Evolutionary conservation across 768 basidiomycete genomes (phyloP).

Genomic region (Hygrophorus russula): DNA sequence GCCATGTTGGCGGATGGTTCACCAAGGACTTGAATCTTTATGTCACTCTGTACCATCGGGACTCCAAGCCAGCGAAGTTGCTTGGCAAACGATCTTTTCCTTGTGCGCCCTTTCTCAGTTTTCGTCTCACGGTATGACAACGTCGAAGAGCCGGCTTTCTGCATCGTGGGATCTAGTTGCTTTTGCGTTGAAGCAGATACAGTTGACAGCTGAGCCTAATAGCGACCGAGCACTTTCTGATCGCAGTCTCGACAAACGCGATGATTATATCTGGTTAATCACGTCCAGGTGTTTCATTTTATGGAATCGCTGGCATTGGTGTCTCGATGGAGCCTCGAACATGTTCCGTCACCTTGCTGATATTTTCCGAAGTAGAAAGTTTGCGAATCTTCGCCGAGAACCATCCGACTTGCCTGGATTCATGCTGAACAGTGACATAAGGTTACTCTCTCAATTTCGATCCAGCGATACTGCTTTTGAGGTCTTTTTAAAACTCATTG

Average conservation of each 20-base stretch:
- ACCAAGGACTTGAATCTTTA: conserved; percentile 22
- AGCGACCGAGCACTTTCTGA: conserved; percentile 27
- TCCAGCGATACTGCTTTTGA: conserved; percentile 60
- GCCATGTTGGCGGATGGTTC: conserved; percentile 24
- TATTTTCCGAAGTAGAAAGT: conserved; percentile 69
- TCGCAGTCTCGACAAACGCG: conserved; percentile 39
- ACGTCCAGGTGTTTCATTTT: conserved; percentile 67
- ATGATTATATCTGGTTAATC: conserved; percentile 60
- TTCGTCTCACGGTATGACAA: conserved; percentile 35
- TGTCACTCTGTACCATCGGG: conserved; percentile 18
- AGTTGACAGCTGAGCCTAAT: conserved; percentile 36
- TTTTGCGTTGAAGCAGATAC: conserved; percentile 46
- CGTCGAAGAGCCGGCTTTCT: conserved; percentile 25
- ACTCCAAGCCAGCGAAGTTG: conserved; percentile 44
- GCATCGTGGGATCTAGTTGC: conserved; percentile 59
- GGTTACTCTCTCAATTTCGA: conserved; percentile 37
- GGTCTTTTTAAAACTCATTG: conserved; percentile 73
- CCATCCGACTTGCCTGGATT: conserved; percentile 61
- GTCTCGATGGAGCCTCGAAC: conserved; percentile 38
- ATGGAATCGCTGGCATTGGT: conserved; percentile 71
- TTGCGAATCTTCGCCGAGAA: conserved; percentile 58
- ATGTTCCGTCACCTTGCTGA: conserved; percentile 57
- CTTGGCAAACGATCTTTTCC: conserved; percentile 64
- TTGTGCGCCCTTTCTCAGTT: conserved; percentile 75
- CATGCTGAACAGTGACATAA: conserved; percentile 43